Conservation (phyloP, 2,329 filamentous ascomycete genomes). For the Thelonectria discophora region DNA sequence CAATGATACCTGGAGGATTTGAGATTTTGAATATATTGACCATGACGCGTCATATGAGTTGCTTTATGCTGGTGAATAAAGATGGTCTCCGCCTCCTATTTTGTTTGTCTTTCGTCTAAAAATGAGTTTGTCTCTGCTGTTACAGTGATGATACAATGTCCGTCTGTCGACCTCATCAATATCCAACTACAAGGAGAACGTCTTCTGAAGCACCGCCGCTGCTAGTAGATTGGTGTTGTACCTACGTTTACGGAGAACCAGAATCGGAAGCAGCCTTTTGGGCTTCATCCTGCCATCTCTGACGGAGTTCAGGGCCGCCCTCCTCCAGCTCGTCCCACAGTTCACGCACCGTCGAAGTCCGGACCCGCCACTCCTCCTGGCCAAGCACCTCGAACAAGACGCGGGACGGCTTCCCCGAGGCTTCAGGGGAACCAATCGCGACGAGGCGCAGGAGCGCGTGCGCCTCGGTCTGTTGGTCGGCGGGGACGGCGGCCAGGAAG, state of each 20-base stretch:
- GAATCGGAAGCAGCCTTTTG: background rate
- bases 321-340: slow-evolving; percentile 34
- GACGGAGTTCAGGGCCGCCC: slow-evolving; percentile 25
- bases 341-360: slow-evolving; percentile 37
- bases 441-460: slow-evolving; percentile 46
- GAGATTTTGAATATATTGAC: slow-evolving; percentile 30
- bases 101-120: no score
- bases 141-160: slow-evolving; percentile 7
- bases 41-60: slow-evolving; percentile 33
- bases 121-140: background rate
- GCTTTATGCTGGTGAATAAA: background rate
- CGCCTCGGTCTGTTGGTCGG: slow-evolving; percentile 32
- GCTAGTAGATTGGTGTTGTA: background rate
- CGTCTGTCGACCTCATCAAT: background rate
- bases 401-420: slow-evolving; percentile 42
- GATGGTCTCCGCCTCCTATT: no score
- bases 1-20: slow-evolving; percentile 23
- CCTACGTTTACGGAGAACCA: background rate
- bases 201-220: background rate
- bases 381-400: slow-evolving; percentile 48
- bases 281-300: slow-evolving; percentile 29
- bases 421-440: slow-evolving; percentile 43
- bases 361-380: slow-evolving; percentile 46
- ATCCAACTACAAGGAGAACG: background rate
- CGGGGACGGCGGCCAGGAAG: slow-evolving; percentile 27